These are phyloP conservation scores for Scedosporium boydii DNA, from an alignment of 2,329 filamentous ascomycete species.

Conservation along the genomic window DNA sequence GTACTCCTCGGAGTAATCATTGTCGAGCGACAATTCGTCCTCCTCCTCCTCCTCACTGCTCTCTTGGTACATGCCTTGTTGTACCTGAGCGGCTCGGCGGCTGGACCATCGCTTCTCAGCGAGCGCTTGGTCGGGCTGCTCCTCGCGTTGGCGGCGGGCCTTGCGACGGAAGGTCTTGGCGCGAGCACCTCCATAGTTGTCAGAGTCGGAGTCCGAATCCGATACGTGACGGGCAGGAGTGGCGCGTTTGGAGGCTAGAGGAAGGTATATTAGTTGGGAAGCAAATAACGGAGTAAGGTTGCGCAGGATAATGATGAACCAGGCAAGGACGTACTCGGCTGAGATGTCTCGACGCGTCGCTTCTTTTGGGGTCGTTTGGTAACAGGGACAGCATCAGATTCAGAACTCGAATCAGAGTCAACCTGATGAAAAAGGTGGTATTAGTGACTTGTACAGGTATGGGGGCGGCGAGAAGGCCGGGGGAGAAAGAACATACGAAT, in stretches of 20 bases:
- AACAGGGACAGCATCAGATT: slow-evolving; percentile 55
- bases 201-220: slow-evolving; percentile 62
- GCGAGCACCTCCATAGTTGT: slow-evolving; percentile 70
- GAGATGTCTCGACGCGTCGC: slow-evolving; percentile 56
- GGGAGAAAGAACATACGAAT: slow-evolving; percentile 33
- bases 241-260: slow-evolving; percentile 48
- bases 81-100: slow-evolving; percentile 66
- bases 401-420: slow-evolving; percentile 33
- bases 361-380: slow-evolving; percentile 55
- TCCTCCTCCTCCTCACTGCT: slow-evolving; percentile 49
- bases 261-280: slow-evolving; percentile 4
- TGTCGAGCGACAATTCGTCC: slow-evolving; percentile 55
- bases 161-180: slow-evolving; percentile 64
- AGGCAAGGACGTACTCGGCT: slow-evolving; percentile 42
- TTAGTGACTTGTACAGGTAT: not conserved
- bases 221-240: slow-evolving; percentile 46
- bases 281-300: slow-evolving; percentile 11
- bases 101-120: slow-evolving; percentile 88
- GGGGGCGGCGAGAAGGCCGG: slow-evolving; percentile 4
- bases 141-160: slow-evolving; percentile 63
- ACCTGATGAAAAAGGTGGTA: slow-evolving; percentile 24
- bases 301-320: not conserved
- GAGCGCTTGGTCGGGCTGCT: slow-evolving; percentile 55
- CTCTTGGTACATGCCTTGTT: slow-evolving; percentile 54
- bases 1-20: slow-evolving; percentile 52